phyloP scores from a whole-genome alignment of 1,284 basidiomycete genomes.

The Phlebopus sp. region DNA sequence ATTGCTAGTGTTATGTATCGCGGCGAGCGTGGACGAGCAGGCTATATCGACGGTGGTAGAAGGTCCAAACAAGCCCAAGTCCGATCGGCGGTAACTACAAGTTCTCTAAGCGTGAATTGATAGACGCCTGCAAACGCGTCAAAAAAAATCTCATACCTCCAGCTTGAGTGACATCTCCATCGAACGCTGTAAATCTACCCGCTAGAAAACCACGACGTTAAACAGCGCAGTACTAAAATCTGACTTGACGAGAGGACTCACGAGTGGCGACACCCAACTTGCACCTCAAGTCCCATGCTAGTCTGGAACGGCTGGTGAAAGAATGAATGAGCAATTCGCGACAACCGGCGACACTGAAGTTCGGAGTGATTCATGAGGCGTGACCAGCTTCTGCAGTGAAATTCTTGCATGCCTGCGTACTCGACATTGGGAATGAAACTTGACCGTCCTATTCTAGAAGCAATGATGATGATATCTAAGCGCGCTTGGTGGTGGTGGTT shows the following conservation, averaged over 20 bases:
- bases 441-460: no score
- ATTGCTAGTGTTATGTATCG: slow-evolving; percentile 40
- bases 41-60: slow-evolving; percentile 44
- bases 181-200: neutral
- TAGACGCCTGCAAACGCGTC: neutral
- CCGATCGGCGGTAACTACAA: slow-evolving; percentile 40
- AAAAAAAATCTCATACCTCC: neutral
- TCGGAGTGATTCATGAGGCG: neutral
- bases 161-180: neutral
- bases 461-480: no score
- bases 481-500: no score
- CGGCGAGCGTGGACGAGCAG: slow-evolving; percentile 42
- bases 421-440: neutral
- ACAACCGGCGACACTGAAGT: neutral
- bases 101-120: neutral
- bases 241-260: neutral
- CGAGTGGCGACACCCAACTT: slow-evolving; percentile 4
- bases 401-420: neutral
- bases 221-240: neutral
- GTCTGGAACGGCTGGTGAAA: slow-evolving; percentile 4
- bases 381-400: neutral
- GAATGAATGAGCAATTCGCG: no score
- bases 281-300: slow-evolving; percentile 20
- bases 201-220: no score
- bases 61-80: slow-evolving; percentile 41